Percentiles rank a stretch among this genome's conserved stretches.
Evolutionary conservation across 1,284 basidiomycete species (phyloP).

Genomic region (Rhodotorula mucilaginosa): DNA sequence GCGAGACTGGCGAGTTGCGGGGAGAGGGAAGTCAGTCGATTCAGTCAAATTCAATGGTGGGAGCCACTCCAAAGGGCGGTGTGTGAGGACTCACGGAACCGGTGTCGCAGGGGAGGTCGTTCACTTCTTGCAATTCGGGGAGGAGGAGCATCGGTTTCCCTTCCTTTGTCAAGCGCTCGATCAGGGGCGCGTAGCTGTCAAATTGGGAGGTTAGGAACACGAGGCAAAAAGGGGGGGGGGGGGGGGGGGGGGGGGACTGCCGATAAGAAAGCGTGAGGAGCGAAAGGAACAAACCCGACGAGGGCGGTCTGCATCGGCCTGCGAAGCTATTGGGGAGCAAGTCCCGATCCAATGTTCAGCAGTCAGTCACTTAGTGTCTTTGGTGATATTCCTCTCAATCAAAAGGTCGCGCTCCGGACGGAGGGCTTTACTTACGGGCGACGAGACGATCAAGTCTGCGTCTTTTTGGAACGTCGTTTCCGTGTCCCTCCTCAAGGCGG

Average conservation of each 20-base stretch:
- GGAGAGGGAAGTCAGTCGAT: background rate
- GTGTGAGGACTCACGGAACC: constrained; percentile 26
- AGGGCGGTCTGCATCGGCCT: constrained; percentile 51
- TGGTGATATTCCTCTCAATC: too few relatives aligned
- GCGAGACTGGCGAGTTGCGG: constrained; percentile 24
- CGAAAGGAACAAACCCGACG: constrained; percentile 39
- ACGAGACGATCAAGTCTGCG: constrained; percentile 49
- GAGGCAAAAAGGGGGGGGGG: background rate
- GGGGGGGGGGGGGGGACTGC: too few relatives aligned
- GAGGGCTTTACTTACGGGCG: constrained; percentile 41
- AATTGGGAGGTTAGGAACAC: too few relatives aligned
- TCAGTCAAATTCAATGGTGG: background rate
- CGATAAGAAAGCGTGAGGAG: background rate
- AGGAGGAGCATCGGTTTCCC: constrained; percentile 44
- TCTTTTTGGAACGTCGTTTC: constrained; percentile 45
- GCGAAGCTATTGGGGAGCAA: constrained; percentile 40
- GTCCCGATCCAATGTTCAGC: too few relatives aligned
- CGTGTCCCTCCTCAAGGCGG: constrained; percentile 45
- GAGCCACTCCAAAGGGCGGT: background rate
- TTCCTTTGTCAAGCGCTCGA: constrained; percentile 42
- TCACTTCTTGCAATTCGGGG: constrained; percentile 49
- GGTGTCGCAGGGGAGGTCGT: constrained; percentile 48
- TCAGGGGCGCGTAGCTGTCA: constrained; percentile 40
- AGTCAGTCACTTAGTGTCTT: background rate
- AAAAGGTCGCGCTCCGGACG: too few relatives aligned